Percentiles rank a stretch among this genome's conserved stretches.
phyloP scores from a whole-genome alignment of 2,329 filamentous ascomycete genomes.

The Paecilomyces dactylethromorphus region DNA sequence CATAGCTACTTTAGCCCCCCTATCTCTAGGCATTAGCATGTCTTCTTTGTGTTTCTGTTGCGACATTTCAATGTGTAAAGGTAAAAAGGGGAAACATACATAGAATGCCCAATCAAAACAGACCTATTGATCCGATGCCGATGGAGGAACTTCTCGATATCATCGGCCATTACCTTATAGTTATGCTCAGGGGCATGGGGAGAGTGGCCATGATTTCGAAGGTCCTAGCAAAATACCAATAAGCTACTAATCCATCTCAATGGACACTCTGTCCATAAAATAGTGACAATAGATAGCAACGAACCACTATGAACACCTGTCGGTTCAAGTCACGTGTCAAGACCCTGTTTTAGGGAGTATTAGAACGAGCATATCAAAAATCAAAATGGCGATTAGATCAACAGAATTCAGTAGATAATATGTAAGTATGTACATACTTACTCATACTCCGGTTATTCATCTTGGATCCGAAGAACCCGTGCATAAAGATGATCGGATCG shows the following conservation, averaged over 20 bases:
- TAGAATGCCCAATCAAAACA: slow-evolving; percentile 87
- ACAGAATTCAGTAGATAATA: slow-evolving; percentile 1
- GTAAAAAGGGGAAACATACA: slow-evolving; percentile 48
- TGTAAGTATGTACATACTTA: slow-evolving; percentile 59
- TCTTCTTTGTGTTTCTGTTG: background rate
- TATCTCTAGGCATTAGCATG: slow-evolving; percentile 21
- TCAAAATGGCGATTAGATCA: background rate
- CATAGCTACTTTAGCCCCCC: slow-evolving; percentile 93
- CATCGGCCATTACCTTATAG: slow-evolving; percentile 74
- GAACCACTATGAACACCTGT: slow-evolving; percentile 73
- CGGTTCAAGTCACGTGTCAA: slow-evolving; percentile 74
- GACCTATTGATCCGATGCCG: slow-evolving; percentile 63
- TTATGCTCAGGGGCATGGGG: slow-evolving; percentile 71
- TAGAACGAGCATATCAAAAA: background rate
- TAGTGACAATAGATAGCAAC: slow-evolving; percentile 26
- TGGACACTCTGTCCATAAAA: background rate
- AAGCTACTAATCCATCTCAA: background rate
- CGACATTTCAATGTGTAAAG: background rate
- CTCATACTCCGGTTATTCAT: slow-evolving; percentile 91
- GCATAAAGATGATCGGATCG: slow-evolving; percentile 75
- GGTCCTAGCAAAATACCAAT: slow-evolving; percentile 51
- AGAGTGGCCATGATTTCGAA: slow-evolving; percentile 89
- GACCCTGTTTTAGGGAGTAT: slow-evolving; percentile 45
- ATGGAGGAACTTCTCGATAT: slow-evolving; percentile 71
- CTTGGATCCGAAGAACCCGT: slow-evolving; percentile 91